These are phyloP conservation scores for Colletotrichum eremochloae DNA, from an alignment of 2,329 filamentous ascomycete species.

Conservation along the genomic window DNA sequence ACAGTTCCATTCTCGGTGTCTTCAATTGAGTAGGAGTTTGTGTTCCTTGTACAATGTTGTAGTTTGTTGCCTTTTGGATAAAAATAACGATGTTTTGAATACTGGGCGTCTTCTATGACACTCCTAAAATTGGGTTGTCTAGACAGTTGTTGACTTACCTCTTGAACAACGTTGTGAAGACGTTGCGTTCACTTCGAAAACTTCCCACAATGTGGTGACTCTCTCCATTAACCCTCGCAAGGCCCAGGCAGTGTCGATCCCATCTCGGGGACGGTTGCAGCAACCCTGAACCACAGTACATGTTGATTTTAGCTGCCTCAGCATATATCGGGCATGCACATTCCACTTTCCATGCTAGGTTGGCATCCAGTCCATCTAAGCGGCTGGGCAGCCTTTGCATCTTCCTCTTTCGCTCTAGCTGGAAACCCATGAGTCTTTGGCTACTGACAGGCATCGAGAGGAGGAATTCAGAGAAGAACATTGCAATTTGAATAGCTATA, in stretches of 20 bases:
- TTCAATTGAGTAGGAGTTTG: not conserved
- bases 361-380: constrained; percentile 11
- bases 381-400: constrained; percentile 15
- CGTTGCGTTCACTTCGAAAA: not conserved
- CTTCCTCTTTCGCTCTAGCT: constrained; percentile 32
- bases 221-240: not conserved
- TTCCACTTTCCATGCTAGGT: constrained; percentile 2
- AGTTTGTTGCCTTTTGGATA: not conserved
- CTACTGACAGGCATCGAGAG: not conserved
- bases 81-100: no score
- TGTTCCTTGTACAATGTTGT: not conserved
- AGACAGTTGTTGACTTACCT: not conserved
- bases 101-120: no score
- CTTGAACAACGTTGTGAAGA: no score
- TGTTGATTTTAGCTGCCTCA: constrained; percentile 27
- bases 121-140: not conserved
- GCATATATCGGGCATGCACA: not conserved
- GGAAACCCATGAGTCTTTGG: not conserved
- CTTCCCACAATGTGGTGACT: not conserved
- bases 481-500: constrained; percentile 3
- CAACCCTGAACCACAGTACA: constrained; percentile 12
- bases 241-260: not conserved
- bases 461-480: not conserved
- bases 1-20: not conserved
- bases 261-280: not conserved